Conservation (phyloP, 129 eudicot species). For the Mikania micrantha region DNA sequence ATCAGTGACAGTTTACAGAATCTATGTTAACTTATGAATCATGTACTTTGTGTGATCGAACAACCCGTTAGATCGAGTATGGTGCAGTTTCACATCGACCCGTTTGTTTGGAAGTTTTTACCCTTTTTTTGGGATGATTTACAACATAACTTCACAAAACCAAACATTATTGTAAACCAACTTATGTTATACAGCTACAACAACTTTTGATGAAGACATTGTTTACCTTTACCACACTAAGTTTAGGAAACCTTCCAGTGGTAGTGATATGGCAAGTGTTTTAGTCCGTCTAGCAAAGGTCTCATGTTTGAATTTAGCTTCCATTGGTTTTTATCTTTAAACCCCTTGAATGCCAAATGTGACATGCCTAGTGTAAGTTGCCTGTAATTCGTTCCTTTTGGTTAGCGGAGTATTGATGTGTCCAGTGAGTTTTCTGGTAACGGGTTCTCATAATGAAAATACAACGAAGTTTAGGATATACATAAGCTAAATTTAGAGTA, state of each 20-base stretch:
- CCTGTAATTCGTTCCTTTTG: too few species aligned
- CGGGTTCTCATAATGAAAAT: too few species aligned
- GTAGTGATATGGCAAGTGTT: too few species aligned
- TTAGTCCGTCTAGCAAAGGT: too few species aligned
- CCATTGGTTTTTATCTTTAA: too few species aligned
- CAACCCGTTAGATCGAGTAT: not conserved
- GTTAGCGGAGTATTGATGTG: too few species aligned
- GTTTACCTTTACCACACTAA: not conserved
- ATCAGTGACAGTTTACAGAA: not conserved
- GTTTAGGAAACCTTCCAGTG: not conserved
- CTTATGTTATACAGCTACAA: not conserved
- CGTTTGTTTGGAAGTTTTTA: not conserved
- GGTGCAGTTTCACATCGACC: not conserved
- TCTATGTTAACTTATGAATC: not conserved
- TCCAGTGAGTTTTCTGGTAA: too few species aligned
- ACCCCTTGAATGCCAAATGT: too few species aligned
- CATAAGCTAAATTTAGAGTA: conserved; percentile 2
- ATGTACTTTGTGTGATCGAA: not conserved
- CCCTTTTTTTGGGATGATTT: not conserved
- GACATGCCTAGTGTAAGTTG: too few species aligned
- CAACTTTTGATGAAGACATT: not conserved
- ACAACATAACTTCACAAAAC: not conserved
- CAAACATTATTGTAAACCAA: not conserved
- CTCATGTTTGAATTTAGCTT: too few species aligned
- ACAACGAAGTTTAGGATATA: not conserved